Percentiles rank a stretch among this genome's conserved stretches.
These are phyloP conservation scores for rapeseed (Brassica napus) DNA, from an alignment of 345 rosid species.

Conservation along the genomic window Da-Ae NC_063449.1:26203001-26203500, in stretches of 20 bases:
- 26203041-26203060: background rate
- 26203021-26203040: background rate
- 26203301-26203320: constrained; percentile 15
- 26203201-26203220: constrained; percentile 15
- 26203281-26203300: constrained; percentile 38
- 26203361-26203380: background rate
- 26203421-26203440: background rate
- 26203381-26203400: background rate
- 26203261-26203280: constrained; percentile 44
- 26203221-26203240: background rate
- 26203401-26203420: background rate
- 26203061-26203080: constrained; percentile 19
- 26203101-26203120: constrained; percentile 40
- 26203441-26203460: background rate
- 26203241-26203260: constrained; percentile 50
- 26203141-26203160: constrained; percentile 39
- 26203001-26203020: background rate
- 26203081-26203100: constrained; percentile 32
- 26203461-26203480: background rate
- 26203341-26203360: background rate
- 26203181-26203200: background rate
- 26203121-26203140: constrained; percentile 34
- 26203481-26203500: background rate
- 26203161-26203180: constrained; percentile 38
- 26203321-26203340: background rate